Percentiles rank a stretch among this genome's conserved stretches.
These are phyloP conservation scores for Chrysoporthe cubensis DNA, from an alignment of 2,329 filamentous ascomycete genomes.

Conservation along the genomic window DNA sequence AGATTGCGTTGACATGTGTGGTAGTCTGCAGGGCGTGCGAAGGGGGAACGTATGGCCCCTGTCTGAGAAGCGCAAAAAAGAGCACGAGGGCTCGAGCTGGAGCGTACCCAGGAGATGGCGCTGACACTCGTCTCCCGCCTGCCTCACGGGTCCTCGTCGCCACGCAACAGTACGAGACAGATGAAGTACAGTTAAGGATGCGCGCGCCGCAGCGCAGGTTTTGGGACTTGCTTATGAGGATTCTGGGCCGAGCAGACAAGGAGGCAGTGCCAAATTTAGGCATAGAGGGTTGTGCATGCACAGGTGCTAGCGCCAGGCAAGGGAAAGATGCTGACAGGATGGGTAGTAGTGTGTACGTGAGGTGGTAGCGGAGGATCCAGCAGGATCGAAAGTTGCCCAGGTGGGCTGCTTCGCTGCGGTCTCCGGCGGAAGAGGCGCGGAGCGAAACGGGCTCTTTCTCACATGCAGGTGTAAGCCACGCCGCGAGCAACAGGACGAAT, in stretches of 20 bases:
- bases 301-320: conserved; percentile 9
- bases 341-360: conserved; percentile 4
- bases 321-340: conserved; percentile 13
- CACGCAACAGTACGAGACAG: neutral
- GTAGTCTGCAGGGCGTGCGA: conserved; percentile 17
- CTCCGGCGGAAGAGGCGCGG: neutral
- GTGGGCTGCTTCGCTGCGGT: neutral
- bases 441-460: neutral
- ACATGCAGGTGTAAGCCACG: neutral
- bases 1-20: conserved; percentile 17
- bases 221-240: conserved; percentile 9
- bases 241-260: neutral
- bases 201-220: neutral
- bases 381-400: conserved; percentile 11
- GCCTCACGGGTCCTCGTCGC: neutral
- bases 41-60: conserved; percentile 4
- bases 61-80: neutral
- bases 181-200: neutral
- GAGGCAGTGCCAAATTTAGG: conserved; percentile 17
- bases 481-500: neutral
- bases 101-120: neutral
- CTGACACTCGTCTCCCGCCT: neutral
- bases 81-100: neutral
- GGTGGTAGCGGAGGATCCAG: conserved; percentile 19
- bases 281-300: conserved; percentile 1